Evolutionary conservation across 129 eudicot species (phyloP).

Genomic region (Apium graveolens): DNA sequence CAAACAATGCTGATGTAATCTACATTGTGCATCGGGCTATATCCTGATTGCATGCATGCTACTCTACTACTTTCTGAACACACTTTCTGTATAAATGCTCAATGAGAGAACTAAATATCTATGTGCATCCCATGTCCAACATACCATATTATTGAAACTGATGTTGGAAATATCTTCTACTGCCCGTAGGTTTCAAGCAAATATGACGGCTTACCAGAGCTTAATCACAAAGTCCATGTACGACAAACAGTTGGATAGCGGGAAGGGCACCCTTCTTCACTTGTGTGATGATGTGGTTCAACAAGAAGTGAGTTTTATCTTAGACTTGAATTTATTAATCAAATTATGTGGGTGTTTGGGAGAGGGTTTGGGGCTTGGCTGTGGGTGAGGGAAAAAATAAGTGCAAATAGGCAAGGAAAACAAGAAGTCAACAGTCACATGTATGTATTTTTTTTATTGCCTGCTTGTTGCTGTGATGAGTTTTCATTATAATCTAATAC

Average conservation of each 20-base stretch:
- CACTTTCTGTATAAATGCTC: not conserved
- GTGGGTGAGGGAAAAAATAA: not conserved
- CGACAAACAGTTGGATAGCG: slow-evolving; percentile 96
- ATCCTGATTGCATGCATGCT: slow-evolving; percentile 1
- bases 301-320: slow-evolving; percentile 65
- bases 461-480: not conserved
- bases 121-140: not conserved
- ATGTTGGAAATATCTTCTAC: not conserved
- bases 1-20: not conserved
- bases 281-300: slow-evolving; percentile 97
- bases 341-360: not conserved
- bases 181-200: slow-evolving; percentile 71
- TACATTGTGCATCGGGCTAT: not conserved
- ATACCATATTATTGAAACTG: not conserved
- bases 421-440: not conserved
- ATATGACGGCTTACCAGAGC: slow-evolving; percentile 80
- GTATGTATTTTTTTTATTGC: not conserved
- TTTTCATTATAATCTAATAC: not conserved
- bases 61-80: not conserved
- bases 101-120: not conserved
- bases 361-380: not conserved
- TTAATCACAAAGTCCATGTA: slow-evolving; percentile 95
- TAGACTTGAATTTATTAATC: too few relatives aligned
- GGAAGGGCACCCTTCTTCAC: slow-evolving; percentile 97
- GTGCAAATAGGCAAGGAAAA: not conserved